A percentile compares a stretch with the other conserved stretches of the same genome.
phyloP scores from a whole-genome alignment of 1,139 yeast species.

The Lodderomyces jiufengensis region DNA sequence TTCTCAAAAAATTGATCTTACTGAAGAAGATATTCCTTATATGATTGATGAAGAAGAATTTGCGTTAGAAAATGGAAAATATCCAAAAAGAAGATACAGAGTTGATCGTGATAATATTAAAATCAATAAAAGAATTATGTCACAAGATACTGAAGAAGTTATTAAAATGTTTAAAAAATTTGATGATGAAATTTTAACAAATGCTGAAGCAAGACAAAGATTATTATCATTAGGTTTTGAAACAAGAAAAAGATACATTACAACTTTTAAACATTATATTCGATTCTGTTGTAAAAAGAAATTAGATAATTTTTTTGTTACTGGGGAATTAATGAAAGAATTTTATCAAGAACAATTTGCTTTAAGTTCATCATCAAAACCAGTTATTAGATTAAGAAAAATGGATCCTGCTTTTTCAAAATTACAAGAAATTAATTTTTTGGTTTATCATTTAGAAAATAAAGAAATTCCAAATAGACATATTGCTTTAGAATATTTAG shows the following conservation, averaged over 20 bases:
- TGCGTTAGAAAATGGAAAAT: constrained; percentile 7
- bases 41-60: constrained; percentile 6
- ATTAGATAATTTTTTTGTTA: constrained; percentile 15
- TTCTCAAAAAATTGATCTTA: constrained; percentile 16
- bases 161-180: constrained; percentile 18
- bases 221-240: constrained; percentile 16
- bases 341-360: constrained; percentile 18
- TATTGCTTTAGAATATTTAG: constrained; percentile 16
- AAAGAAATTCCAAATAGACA: constrained; percentile 17
- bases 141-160: constrained; percentile 17
- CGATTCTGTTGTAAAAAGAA: constrained; percentile 16
- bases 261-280: constrained; percentile 17
- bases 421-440: constrained; percentile 17
- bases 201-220: constrained; percentile 16
- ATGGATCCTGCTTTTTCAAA: constrained; percentile 19
- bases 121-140: constrained; percentile 17
- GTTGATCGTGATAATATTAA: constrained; percentile 17
- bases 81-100: constrained; percentile 14
- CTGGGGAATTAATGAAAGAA: constrained; percentile 18
- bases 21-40: constrained; percentile 11
- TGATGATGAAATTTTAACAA: constrained; percentile 17
- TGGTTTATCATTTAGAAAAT: constrained; percentile 15
- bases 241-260: constrained; percentile 17
- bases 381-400: constrained; percentile 16
- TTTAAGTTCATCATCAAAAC: constrained; percentile 13